phyloP scores from a whole-genome alignment of 305 asterid genomes.

The Andrographis paniculata region DNA sequence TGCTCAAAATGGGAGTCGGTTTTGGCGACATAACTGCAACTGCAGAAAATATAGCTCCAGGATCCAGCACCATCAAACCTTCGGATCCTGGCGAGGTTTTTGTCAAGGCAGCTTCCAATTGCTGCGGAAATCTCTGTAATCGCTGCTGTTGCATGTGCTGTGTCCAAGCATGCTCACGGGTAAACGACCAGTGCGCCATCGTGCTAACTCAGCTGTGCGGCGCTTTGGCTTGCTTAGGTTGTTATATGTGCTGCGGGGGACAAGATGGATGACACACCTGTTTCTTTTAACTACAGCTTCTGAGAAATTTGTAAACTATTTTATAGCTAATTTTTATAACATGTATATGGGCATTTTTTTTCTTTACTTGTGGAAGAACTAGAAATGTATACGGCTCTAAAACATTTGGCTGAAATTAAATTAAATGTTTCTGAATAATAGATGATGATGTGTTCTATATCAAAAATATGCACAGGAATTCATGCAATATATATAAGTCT shows the following conservation, averaged over 20 bases:
- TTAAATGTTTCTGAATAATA: too few species aligned
- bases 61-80: constrained; percentile 25
- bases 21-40: constrained; percentile 71
- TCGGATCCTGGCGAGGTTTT: constrained; percentile 54
- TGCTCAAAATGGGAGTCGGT: constrained; percentile 43
- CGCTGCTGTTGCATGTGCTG: constrained; percentile 87
- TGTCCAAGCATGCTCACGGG: constrained; percentile 45
- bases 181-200: constrained; percentile 69
- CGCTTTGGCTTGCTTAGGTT: constrained; percentile 73
- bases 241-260: constrained; percentile 52
- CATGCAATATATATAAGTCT: too few species aligned
- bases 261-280: constrained; percentile 29
- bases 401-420: too few species aligned
- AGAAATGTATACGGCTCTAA: too few species aligned
- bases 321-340: too few species aligned
- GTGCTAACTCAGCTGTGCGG: constrained; percentile 60
- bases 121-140: constrained; percentile 57
- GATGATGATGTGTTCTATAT: too few species aligned
- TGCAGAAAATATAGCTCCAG: constrained; percentile 58
- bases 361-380: too few species aligned
- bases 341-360: too few species aligned
- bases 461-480: too few species aligned
- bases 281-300: too few species aligned
- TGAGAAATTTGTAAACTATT: too few species aligned
- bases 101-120: constrained; percentile 60